A percentile compares a stretch with the other conserved stretches of the same genome.
phyloP scores from a whole-genome alignment of 2,329 filamentous ascomycete species.

The Elsinoe fawcettii region DNA sequence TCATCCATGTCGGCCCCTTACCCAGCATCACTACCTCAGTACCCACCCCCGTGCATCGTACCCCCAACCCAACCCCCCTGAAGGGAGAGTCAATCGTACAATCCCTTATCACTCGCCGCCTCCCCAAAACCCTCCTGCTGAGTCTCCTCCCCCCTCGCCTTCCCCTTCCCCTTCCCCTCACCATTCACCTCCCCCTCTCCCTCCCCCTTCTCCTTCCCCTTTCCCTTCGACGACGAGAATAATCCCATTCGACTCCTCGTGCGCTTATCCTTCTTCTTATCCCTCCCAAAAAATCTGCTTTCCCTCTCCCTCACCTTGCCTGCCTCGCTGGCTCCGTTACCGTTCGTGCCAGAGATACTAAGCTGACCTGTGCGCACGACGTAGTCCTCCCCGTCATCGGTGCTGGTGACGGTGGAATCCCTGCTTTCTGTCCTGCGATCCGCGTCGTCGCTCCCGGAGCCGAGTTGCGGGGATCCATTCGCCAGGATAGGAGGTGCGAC shows the following conservation, averaged over 20 bases:
- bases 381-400: slow-evolving; percentile 31
- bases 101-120: slow-evolving; percentile 29
- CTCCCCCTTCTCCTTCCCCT: neutral
- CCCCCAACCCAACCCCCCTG: neutral
- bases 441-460: neutral
- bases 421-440: slow-evolving; percentile 27
- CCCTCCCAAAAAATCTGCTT: slow-evolving; percentile 9
- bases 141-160: slow-evolving; percentile 23
- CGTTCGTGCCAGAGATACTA: slow-evolving; percentile 21
- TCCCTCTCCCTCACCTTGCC: slow-evolving; percentile 1
- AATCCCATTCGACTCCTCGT: slow-evolving; percentile 21
- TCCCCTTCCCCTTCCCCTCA: slow-evolving; percentile 31
- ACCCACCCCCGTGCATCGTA: neutral
- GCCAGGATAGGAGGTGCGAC: neutral
- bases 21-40: neutral
- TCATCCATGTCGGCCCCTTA: neutral
- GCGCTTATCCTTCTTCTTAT: slow-evolving; percentile 24
- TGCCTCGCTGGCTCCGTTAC: slow-evolving; percentile 10
- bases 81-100: slow-evolving; percentile 9
- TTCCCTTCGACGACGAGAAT: slow-evolving; percentile 2
- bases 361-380: slow-evolving; percentile 35
- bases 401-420: slow-evolving; percentile 19
- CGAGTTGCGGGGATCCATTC: neutral
- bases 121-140: slow-evolving; percentile 35
- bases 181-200: slow-evolving; percentile 17